Base-by-base conservation (phyloP, 352 stramenopile genomes). In the Phytophthora cactorum region DNA sequence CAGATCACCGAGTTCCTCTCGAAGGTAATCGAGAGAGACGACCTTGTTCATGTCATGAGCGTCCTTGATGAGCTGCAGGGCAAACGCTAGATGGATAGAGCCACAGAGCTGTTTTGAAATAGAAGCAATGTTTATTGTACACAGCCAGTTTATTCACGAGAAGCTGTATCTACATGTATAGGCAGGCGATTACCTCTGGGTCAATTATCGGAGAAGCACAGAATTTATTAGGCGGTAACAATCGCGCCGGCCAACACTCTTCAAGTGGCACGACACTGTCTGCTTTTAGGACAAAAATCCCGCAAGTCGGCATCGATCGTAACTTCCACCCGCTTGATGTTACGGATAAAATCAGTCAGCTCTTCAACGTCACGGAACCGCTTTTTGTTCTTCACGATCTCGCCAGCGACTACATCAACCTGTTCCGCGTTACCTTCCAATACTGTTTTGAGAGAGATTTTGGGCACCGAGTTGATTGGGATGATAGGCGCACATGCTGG, bases 1-100 rank as follows among this genome's bases (percentile, higher is more conserved):
- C 72, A 83, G 25, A 75, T 88, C 25, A 73, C 63, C 4, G 66
- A 81, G 53, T 88, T 88, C 46, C 65, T 88, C 22, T 66, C 67
- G 1, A 81, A 83, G n/a, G 77, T 86, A 7, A 60, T 86, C n/a
- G 63, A 65, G 50, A 57, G 55, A 38, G 53, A 74, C 5, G 75
- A 88, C 44, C 52, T 82, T 32, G 32, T 50, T 39, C 59, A 81
- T 62, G 56, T 86, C 6, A 49, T 61, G 27, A 76, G 73, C 59
- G 60, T 88, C 5, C 57, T 88, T 12, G 54, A 62, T 29, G 69
- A 80, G 34, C 46, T 86, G 49, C 62, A 80, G 55, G 47, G 44
- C 22, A 38, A 29, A 5, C 54, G 64, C 53, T 71, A 73, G 57
- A 73, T 47, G 43, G 22, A 22, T 22, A 22, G 22, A 1, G 22